Conservation (phyloP, 148 eudicot genomes). For the Spergularia bocconei region DNA sequence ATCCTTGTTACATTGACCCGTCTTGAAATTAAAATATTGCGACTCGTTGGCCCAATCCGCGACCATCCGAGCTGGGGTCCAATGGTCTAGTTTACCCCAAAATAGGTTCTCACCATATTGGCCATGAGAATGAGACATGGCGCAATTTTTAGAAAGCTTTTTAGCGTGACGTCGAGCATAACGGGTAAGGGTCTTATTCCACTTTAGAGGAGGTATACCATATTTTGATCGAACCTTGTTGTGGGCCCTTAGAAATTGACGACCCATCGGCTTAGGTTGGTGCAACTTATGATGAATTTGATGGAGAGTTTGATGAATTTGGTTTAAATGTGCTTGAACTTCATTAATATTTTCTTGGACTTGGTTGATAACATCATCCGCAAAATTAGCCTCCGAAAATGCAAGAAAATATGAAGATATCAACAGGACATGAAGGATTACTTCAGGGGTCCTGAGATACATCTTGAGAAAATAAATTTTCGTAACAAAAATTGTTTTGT, state of each 20-base stretch:
- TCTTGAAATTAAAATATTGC: conserved; percentile 14
- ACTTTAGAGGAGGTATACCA: conserved; percentile 23
- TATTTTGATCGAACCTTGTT: conserved; percentile 27
- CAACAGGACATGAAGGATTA: conserved; percentile 17
- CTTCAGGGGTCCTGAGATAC: conserved; percentile 22
- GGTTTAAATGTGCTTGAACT: too few species aligned
- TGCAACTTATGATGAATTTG: neutral
- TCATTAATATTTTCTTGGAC: neutral
- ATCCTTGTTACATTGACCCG: conserved; percentile 15
- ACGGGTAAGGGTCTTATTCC: conserved; percentile 22
- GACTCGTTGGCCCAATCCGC: conserved; percentile 35
- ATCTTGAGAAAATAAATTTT: neutral
- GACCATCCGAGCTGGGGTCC: conserved; percentile 31
- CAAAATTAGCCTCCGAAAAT: neutral
- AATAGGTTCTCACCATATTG: conserved; percentile 38
- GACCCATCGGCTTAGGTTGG: neutral
- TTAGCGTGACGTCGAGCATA: conserved; percentile 29
- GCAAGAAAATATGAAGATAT: conserved; percentile 1
- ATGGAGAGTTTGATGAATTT: neutral
- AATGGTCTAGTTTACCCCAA: conserved; percentile 28
- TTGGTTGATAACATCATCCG: neutral
- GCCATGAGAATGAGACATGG: conserved; percentile 28
- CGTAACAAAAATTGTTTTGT: neutral
- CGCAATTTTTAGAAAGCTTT: conserved; percentile 8
- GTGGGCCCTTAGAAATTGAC: conserved; percentile 30